Evolutionary conservation across 305 asterid genomes (phyloP).

Genomic region (Salvia sclarea): DNA sequence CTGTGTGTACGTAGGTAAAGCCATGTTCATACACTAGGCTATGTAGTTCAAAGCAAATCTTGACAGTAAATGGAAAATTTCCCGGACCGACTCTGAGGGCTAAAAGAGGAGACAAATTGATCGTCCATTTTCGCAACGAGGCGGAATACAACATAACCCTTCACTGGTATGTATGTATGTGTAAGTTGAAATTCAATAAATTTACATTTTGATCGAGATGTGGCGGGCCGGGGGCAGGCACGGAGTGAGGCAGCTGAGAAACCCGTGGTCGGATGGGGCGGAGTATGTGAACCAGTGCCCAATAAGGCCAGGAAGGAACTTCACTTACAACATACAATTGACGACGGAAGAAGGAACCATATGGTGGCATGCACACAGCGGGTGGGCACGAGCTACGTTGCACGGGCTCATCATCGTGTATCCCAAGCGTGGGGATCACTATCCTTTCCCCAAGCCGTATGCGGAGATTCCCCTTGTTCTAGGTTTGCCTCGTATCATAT

Average conservation of each 20-base stretch:
- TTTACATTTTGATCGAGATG: no score
- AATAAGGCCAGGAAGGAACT: constrained; percentile 41
- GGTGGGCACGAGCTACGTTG: constrained; percentile 55
- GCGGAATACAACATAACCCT: constrained; percentile 56
- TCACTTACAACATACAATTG: constrained; percentile 37
- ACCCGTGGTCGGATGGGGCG: constrained; percentile 52
- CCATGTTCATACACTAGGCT: constrained; percentile 45
- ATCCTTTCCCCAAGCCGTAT: constrained; percentile 48
- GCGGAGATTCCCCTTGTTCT: constrained; percentile 42
- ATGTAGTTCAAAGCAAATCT: constrained; percentile 56
- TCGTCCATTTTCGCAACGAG: constrained; percentile 40
- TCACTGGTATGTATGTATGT: constrained; percentile 71
- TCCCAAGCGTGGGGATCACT: constrained; percentile 28
- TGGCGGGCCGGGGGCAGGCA: constrained; percentile 33
- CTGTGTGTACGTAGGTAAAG: constrained; percentile 38
- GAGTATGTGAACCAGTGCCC: constrained; percentile 51
- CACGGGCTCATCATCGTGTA: constrained; percentile 46
- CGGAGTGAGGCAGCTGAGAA: constrained; percentile 44
- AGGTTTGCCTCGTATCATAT: no score
- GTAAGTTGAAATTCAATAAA: no score
- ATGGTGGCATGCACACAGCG: constrained; percentile 60
- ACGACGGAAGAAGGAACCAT: constrained; percentile 49
- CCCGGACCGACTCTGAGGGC: constrained; percentile 60
- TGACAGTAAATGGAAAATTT: constrained; percentile 63
- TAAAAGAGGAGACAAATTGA: constrained; percentile 47